Percentiles rank a stretch among this genome's conserved stretches.
Evolutionary conservation across 768 basidiomycete species (phyloP).

Genomic region (Boletus reticulatus): DNA sequence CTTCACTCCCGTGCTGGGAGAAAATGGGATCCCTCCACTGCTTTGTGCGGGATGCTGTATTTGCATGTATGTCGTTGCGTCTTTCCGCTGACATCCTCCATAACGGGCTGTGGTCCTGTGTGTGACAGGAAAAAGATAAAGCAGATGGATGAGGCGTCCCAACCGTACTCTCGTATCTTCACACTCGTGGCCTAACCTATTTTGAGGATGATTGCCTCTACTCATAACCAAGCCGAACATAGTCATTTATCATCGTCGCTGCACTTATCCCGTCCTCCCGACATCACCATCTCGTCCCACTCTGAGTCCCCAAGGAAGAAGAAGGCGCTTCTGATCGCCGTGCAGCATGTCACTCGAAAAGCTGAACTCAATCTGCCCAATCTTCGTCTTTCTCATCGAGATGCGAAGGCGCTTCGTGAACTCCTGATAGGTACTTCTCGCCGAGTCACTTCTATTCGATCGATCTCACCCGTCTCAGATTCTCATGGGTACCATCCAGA

Average conservation of each 20-base stretch:
- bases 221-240: neutral
- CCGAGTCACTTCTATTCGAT: neutral
- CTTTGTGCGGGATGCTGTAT: neutral
- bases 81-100: too few relatives aligned
- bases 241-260: neutral
- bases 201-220: neutral
- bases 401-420: slow-evolving; percentile 12
- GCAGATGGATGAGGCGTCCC: neutral
- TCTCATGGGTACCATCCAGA: slow-evolving; percentile 36
- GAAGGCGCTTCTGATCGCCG: slow-evolving; percentile 21
- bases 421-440: slow-evolving; percentile 17
- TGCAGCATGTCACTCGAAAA: slow-evolving; percentile 7
- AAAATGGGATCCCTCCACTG: too few relatives aligned
- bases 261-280: too few relatives aligned
- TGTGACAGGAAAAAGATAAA: neutral
- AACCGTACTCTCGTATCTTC: neutral
- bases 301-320: slow-evolving; percentile 3
- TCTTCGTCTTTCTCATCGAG: slow-evolving; percentile 21
- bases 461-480: slow-evolving; percentile 21
- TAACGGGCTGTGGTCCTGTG: neutral
- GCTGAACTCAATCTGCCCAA: neutral
- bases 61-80: too few relatives aligned
- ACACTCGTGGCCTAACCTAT: too few relatives aligned
- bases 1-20: too few relatives aligned
- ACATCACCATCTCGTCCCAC: neutral